These are phyloP conservation scores for Aurifilum marmelostoma DNA, from an alignment of 2,329 filamentous ascomycete genomes.

Conservation along the genomic window DNA sequence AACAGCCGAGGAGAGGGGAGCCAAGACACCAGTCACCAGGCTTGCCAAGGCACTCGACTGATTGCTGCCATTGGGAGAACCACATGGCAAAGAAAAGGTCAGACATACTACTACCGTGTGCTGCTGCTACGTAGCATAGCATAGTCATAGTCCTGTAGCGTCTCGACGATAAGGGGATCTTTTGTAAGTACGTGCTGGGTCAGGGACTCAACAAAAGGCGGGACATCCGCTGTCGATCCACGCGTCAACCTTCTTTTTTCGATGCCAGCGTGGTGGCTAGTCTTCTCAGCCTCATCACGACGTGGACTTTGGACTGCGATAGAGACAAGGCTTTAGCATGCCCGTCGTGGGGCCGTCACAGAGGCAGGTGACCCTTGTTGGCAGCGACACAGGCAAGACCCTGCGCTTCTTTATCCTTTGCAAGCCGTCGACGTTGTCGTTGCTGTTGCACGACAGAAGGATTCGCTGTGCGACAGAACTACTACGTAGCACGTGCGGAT, in stretches of 20 bases:
- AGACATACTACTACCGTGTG: background rate
- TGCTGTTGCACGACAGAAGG: background rate
- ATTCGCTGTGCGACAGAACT: background rate
- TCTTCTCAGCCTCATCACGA: constrained; percentile 1
- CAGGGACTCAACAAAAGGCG: constrained; percentile 10
- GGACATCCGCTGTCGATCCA: constrained; percentile 13
- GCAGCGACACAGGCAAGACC: constrained; percentile 6
- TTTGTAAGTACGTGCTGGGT: background rate
- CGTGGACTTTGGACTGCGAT: constrained; percentile 6
- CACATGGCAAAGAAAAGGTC: background rate
- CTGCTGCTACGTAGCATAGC: background rate
- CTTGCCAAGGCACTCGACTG: background rate
- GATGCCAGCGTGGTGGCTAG: constrained; percentile 3
- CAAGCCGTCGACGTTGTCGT: background rate
- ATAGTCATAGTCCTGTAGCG: background rate
- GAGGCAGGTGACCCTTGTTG: constrained; percentile 2
- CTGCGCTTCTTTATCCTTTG: constrained; percentile 3
- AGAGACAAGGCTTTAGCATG: background rate
- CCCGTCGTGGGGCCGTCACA: background rate
- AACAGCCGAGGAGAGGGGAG: constrained; percentile 25
- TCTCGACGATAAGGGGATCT: constrained; percentile 6
- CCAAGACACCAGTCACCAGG: background rate
- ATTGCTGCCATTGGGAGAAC: background rate
- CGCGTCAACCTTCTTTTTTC: constrained; percentile 25
- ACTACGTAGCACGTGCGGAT: background rate